Base-by-base conservation (phyloP, 768 basidiomycete species). In the Cystobasidium onofrii region DNA sequence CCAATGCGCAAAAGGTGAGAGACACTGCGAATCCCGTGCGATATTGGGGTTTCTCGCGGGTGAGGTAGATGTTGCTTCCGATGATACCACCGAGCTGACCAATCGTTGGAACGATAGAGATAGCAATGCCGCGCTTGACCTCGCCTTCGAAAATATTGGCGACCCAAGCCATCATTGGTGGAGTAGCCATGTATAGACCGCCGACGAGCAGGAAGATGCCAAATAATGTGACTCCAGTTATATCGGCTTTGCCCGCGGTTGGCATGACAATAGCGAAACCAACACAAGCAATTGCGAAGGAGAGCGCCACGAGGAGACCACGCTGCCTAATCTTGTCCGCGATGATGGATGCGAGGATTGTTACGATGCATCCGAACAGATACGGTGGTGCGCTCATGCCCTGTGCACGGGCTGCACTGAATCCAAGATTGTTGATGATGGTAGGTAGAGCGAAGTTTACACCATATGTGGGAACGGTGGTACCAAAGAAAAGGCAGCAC, bases 291-390 rank as follows among this genome's bases (percentile, higher is more conserved):
- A 33, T 25, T n/a, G 9, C 61, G 61, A 63, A 63, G n/a, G 61
- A n/a, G n/a, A 29, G 4, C 31, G 31, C 23, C 23, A 63, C 31
- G 31, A 63, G 25, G 39, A 27, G 4, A 63, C n/a, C 52, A 10
- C 52, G 52, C 52, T 63, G 61, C 33, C 29, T 63, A 15, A 63
- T 63, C n/a, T 34, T 63, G 61, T 63, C 61, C 17, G 61, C 29
- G n/a, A 33, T 15, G 31, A 33, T 6, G 61, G 61, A 20, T 20
- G 33, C n/a, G 15, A 27, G 7, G 10, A 63, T 23, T 6, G n/a
- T n/a, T 7, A 25, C 31, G n/a, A 63, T 4, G 33, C 29, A 33
- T 6, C 61, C 61, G 23, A 63, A 63, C 7, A 63, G 4, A 27
- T 63, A 63, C 4, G 61, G 61, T 9, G 61, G 61, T 20, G 61